These are phyloP conservation scores for Oehlia diaphana DNA, from an alignment of 192 early-diverging fungal species.

Conservation along the genomic window DNA sequence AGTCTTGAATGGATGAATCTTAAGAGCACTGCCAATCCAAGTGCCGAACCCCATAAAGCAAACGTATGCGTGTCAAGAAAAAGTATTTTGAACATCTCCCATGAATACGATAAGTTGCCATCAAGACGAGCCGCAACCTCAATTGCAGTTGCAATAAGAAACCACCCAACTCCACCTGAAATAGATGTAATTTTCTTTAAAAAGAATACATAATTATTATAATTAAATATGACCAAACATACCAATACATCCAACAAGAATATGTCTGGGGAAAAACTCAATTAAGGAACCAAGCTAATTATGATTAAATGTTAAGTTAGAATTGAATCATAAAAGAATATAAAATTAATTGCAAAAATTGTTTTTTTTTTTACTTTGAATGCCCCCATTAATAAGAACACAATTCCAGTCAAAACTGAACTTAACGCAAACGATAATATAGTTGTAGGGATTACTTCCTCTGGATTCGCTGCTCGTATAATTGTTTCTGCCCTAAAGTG, in stretches of 20 bases:
- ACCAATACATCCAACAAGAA: slow-evolving; percentile 93
- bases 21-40: slow-evolving; percentile 68
- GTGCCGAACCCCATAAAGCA: slow-evolving; percentile 76
- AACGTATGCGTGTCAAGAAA: slow-evolving; percentile 65
- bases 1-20: slow-evolving; percentile 69
- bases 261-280: slow-evolving; percentile 87
- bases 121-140: slow-evolving; percentile 79
- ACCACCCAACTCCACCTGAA: slow-evolving; percentile 84
- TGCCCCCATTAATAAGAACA: slow-evolving; percentile 82
- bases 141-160: slow-evolving; percentile 87
- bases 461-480: slow-evolving; percentile 48
- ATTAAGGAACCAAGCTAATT: slow-evolving; percentile 69
- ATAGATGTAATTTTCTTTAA: not conserved
- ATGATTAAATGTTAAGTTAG: slow-evolving; percentile 38
- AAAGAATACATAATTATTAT: not conserved
- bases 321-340: slow-evolving; percentile 35
- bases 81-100: slow-evolving; percentile 61
- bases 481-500: slow-evolving; percentile 60
- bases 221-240: not conserved
- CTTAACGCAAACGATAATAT: slow-evolving; percentile 86
- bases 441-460: slow-evolving; percentile 81
- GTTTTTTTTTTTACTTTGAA: slow-evolving; percentile 64
- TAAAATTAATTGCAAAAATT: not conserved
- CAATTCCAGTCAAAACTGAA: slow-evolving; percentile 85
- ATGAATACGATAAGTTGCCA: slow-evolving; percentile 52